Conservation (phyloP, 306 rosid species). For the Adenanthera pavonina region DNA sequence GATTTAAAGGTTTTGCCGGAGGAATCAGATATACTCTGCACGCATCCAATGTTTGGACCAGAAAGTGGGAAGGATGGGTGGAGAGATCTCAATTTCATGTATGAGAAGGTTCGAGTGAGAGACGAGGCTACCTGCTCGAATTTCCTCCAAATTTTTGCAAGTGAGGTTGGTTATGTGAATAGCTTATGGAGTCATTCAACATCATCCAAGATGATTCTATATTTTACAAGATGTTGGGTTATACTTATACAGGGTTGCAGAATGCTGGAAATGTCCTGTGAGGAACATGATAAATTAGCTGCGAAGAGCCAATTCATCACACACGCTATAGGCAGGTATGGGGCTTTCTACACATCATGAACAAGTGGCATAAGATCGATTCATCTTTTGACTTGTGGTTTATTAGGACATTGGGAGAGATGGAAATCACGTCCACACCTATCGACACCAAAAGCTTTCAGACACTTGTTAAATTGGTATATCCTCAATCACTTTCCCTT, state of each 20-base stretch:
- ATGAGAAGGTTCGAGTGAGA: conserved; percentile 63
- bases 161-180: conserved; percentile 51
- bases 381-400: conserved; percentile 14
- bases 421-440: conserved; percentile 57
- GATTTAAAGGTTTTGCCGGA: conserved; percentile 51
- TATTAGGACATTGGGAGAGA: conserved; percentile 57
- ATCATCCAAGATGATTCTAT: neutral
- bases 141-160: conserved; percentile 58
- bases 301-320: conserved; percentile 72
- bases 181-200: neutral
- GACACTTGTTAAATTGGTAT: conserved; percentile 64
- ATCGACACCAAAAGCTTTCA: conserved; percentile 63
- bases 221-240: neutral
- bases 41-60: conserved; percentile 82
- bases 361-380: neutral
- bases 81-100: conserved; percentile 60
- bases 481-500: neutral
- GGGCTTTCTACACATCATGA: neutral
- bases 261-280: conserved; percentile 69
- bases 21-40: conserved; percentile 63
- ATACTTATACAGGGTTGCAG: conserved; percentile 65
- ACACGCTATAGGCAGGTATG: conserved; percentile 72
- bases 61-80: conserved; percentile 67
- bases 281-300: conserved; percentile 70
- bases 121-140: conserved; percentile 58